phyloP scores from a whole-genome alignment of 2,329 filamentous ascomycete species.

The Chrysoporthe cubensis region DNA sequence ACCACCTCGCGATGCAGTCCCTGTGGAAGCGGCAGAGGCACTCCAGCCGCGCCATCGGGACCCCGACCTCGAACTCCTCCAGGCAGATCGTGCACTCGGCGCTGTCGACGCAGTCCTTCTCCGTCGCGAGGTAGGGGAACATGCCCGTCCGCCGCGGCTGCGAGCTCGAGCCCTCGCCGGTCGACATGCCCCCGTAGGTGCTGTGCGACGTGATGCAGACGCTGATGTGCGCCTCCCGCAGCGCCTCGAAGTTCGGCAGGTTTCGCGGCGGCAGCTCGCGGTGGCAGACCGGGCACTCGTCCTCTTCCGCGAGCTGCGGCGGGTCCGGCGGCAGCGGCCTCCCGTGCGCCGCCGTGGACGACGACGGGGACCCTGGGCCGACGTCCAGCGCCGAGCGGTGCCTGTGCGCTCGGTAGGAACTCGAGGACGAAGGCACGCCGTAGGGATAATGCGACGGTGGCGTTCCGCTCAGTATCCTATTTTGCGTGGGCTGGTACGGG shows the following conservation, averaged over 20 bases:
- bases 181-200: slow-evolving; percentile 43
- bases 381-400: slow-evolving; percentile 41
- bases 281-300: slow-evolving; percentile 80
- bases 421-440: slow-evolving; percentile 30
- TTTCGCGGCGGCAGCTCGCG: slow-evolving; percentile 65
- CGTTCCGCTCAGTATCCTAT: slow-evolving; percentile 46
- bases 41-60: slow-evolving; percentile 67
- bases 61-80: slow-evolving; percentile 66
- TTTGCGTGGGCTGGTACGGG: slow-evolving; percentile 41
- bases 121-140: slow-evolving; percentile 66
- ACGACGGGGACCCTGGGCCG: slow-evolving; percentile 36
- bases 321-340: slow-evolving; percentile 47
- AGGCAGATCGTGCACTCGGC: slow-evolving; percentile 71
- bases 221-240: slow-evolving; percentile 63
- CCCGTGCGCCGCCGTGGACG: slow-evolving; percentile 39
- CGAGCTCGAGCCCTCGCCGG: slow-evolving; percentile 30
- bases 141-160: slow-evolving; percentile 58
- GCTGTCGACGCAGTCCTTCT: slow-evolving; percentile 70
- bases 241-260: slow-evolving; percentile 56
- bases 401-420: slow-evolving; percentile 26
- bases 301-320: slow-evolving; percentile 68
- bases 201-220: slow-evolving; percentile 61
- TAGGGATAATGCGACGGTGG: slow-evolving; percentile 42
- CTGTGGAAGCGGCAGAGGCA: slow-evolving; percentile 69
- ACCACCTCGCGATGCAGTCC: slow-evolving; percentile 66